Evolutionary conservation across 2,329 filamentous ascomycete genomes (phyloP), one percentile per base, ranked within the genome.

Genomic region (Calycina marina): DNA sequence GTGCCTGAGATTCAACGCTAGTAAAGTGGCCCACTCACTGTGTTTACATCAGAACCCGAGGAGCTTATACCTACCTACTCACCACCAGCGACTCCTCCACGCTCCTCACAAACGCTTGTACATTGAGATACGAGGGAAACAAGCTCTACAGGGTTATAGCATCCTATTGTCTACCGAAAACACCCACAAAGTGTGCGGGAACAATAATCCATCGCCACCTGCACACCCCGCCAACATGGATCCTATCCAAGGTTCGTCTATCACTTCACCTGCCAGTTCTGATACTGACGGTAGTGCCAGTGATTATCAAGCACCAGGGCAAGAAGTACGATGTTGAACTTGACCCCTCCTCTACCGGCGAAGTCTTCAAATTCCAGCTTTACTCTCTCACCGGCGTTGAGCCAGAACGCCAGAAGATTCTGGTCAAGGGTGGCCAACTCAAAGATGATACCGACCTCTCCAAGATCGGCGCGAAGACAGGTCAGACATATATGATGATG

Each of bases 331-430:
- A 96, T 53, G 72, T 98, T 55, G 88, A 96, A 40, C 72, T 98
- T 50, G 88, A 96, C 54, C 69, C 81, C 26, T 66, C 71, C 15
- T 77, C 82, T 28, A 84, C 75, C 40, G 90, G 90, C 58, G 85
- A 94, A 58, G 82, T 81, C 36, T 84, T 98, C 65, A 98, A 96
- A 57, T 83, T 81, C 51, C 90, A 96, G 57, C 72, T 98, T 37
- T 98, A 79, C 62, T 94, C 86, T 41, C 65, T 98, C 35, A 98
- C 90, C 28, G 85, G 83, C 39, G 90, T 98, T 52, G 90, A 96
- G 55, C 90, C 90, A 43, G 83, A 93, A 41, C 79, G 88, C 40
- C 92, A 98, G 58, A 96, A 96, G 62, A 82, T 98, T 47, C 62
- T 98, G 35, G 73, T 94, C 57, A 94, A 93, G 60, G 85, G 85